Base-by-base conservation (phyloP, 495 filamentous ascomycete genomes). In the Aspergillus conjunctus region DNA sequence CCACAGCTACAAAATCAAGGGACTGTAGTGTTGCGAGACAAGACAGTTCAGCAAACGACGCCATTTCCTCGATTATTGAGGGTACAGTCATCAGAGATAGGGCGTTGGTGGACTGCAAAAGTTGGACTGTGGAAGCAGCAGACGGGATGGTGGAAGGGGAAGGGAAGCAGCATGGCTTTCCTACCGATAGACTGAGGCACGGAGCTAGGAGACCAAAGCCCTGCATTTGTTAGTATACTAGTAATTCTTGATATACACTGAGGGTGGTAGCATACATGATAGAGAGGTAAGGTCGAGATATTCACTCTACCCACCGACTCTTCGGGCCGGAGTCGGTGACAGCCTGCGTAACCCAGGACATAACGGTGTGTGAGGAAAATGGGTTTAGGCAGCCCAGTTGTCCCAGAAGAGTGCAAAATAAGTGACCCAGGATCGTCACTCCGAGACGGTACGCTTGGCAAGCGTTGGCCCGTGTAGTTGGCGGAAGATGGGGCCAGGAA, bases 361-460 rank as follows among this genome's bases (percentile, higher is more conserved):
- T 81, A 75, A 26, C 73, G 70, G 59, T 81, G 79, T 2, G 77
- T 51, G 22, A 71, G 66, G 49, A 60, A 70, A 15, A 81, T 79
- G 6, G 79, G 72, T 59, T 81, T 81, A 15, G 79, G 77, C 14
- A 81, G 62, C n/a, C 79, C 79, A 1, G 79, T 81, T 10, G 76
- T 81, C 1, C 79, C 79, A 6, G 77, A 80, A 7, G 74, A 77
- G 54, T 82, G 79, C 34, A 82, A 66, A 21, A 82, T 77, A 10
- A 82, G 45, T 7, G 77, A 73, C 10, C 70, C 62, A 0, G 67
- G 61, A 48, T 78, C 74, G 51, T 34, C 64, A 39, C 73, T 65
- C 18, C 34, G 22, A 31, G 43, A 52, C 31, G 32, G 58, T 50
- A 61, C 53, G 26, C 18, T 51, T 12, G 32, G 52, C 51, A 37